phyloP scores from a whole-genome alignment of 2,329 filamentous ascomycete species.

The Delphinella strobiligena region DNA sequence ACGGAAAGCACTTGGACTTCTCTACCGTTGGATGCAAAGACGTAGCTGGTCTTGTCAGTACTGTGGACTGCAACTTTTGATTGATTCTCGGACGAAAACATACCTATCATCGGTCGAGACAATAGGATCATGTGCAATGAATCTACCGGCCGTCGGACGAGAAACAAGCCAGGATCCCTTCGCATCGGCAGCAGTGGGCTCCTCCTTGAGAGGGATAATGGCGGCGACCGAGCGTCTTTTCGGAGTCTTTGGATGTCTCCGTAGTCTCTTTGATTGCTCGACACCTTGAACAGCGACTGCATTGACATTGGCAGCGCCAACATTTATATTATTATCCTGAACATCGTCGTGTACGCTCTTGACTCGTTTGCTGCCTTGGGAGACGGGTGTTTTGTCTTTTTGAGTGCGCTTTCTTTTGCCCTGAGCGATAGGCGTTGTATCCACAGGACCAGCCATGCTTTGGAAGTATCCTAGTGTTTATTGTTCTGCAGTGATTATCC shows the following conservation, averaged over 20 bases:
- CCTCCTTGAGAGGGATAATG: neutral
- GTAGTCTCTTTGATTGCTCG: neutral
- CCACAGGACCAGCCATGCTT: neutral
- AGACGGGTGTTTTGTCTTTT: constrained; percentile 7
- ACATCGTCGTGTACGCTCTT: neutral
- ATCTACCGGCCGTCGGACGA: constrained; percentile 41
- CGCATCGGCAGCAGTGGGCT: constrained; percentile 3
- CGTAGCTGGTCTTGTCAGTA: constrained; percentile 40
- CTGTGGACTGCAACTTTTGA: constrained; percentile 17
- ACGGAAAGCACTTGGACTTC: constrained; percentile 73
- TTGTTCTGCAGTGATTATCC: neutral
- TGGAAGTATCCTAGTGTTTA: neutral
- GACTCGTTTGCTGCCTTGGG: neutral
- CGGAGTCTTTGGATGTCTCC: constrained; percentile 2
- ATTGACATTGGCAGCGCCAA: neutral
- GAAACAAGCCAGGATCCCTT: constrained; percentile 34
- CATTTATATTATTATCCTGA: neutral
- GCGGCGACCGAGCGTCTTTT: constrained; percentile 2
- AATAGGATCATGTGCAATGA: constrained; percentile 43
- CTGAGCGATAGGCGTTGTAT: constrained; percentile 3
- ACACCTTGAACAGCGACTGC: neutral
- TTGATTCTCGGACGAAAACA: constrained; percentile 20
- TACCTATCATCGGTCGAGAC: constrained; percentile 47
- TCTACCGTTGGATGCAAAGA: constrained; percentile 64
- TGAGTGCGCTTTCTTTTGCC: constrained; percentile 9